Evolutionary conservation across 371 early-diverging fungal genomes (phyloP).

Genomic region (Mucor racemosus): DNA sequence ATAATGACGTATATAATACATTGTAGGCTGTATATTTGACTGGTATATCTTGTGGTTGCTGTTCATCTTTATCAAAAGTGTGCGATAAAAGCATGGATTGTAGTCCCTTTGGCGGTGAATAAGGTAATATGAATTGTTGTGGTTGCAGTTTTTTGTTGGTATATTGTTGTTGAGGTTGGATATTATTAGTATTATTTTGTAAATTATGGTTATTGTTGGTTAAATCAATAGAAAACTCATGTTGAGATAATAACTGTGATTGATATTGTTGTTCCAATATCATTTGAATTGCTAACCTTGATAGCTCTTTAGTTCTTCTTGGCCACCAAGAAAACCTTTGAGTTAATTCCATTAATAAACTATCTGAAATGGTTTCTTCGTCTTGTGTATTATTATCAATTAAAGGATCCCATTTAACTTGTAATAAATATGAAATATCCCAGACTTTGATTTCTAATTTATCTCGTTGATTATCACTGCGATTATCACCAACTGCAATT

Average conservation of each 20-base stretch:
- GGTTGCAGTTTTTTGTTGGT: neutral
- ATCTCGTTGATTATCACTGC: conserved; percentile 86
- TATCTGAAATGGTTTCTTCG: neutral
- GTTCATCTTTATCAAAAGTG: conserved; percentile 37
- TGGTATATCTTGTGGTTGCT: conserved; percentile 27
- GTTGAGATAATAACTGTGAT: conserved; percentile 10
- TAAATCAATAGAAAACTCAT: neutral
- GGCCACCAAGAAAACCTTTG: conserved; percentile 44
- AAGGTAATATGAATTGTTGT: conserved; percentile 23
- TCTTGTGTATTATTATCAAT: neutral
- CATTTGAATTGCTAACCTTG: conserved; percentile 38
- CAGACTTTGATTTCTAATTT: conserved; percentile 50
- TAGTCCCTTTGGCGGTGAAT: conserved; percentile 36
- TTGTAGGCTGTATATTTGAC: conserved; percentile 56
- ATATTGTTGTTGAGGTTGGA: neutral
- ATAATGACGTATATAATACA: conserved; percentile 45
- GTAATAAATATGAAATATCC: conserved; percentile 47
- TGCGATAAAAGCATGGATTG: conserved; percentile 43
- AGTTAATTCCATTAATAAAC: conserved; percentile 3
- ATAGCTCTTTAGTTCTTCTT: conserved; percentile 29
- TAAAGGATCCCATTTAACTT: conserved; percentile 35
- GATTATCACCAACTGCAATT: conserved; percentile 91
- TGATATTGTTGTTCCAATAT: conserved; percentile 8
- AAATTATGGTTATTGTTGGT: neutral
- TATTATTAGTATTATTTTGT: neutral